Base-by-base conservation (phyloP, 1,139 yeast species). In the Kodamaea fungicola region DNA sequence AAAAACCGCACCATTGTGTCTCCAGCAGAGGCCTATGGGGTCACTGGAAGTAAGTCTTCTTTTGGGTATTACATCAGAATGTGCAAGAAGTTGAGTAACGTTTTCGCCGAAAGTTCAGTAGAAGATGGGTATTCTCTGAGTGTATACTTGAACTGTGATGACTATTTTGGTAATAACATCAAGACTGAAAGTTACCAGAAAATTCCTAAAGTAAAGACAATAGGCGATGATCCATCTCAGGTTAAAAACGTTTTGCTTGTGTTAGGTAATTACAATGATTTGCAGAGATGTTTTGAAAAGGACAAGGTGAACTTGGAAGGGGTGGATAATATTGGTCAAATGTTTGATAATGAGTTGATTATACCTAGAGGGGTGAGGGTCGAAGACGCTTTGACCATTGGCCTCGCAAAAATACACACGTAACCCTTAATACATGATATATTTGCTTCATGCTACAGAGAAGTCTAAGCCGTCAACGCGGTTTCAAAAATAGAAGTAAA, bases 21-120 rank as follows among this genome's bases (percentile, higher is more conserved):
- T 1, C 89, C 95, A 3, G 49, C 64, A 12, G 78, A 76, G 35
- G 95, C 95, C 0, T 87, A 86, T 53, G 86, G 85, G 1, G 51
- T 61, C 3, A 61, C 67, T 4, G 89, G 89, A 0, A 73, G 76
- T 28, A 73, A 72, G 43, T 67, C 78, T 6, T 67, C 83, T 5
- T 85, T 80, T 58, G 96, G 95, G 0, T 89, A 84, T 58, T 77
- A 74, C 42, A 90, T 89, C 3, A 68, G 97, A 40, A 62, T 83
- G 12, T 86, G 85, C 2, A 66, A 67, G 35, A 57, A 65, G 8
- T 80, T 88, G 50, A 76, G 79, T 33, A 67, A 78, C 12, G 62
- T 89, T 0, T 89, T 87, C 59, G 82, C 94, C 7, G 86, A 83
- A 50, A 71, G 84, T 35, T 68, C 83, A 2, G 71, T 71, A 37